Conservation (phyloP, 805 yeast species). For the Candida boleticola region DNA sequence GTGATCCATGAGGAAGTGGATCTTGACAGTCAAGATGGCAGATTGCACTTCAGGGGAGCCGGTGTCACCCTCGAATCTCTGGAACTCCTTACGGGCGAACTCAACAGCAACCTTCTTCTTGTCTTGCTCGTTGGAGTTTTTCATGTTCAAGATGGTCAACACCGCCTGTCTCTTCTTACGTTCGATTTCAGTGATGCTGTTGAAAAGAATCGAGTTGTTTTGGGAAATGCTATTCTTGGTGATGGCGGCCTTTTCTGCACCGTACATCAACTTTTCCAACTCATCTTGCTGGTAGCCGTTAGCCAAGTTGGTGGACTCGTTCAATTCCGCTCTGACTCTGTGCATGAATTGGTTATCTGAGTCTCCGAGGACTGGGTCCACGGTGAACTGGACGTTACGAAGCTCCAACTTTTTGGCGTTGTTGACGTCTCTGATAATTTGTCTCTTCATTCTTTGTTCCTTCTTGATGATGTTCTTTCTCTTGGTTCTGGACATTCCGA, state of each 20-base stretch:
- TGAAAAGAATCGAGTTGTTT: conserved; percentile 28
- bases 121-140: conserved; percentile 64
- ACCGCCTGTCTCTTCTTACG: conserved; percentile 66
- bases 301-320: conserved; percentile 64
- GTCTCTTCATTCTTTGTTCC: conserved; percentile 40
- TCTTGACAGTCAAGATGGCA: conserved; percentile 79
- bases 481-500: conserved; percentile 12
- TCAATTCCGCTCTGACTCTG: conserved; percentile 63
- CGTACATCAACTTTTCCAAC: conserved; percentile 72
- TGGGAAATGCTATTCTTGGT: conserved; percentile 24
- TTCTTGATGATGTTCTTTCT: conserved; percentile 34
- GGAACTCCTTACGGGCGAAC: conserved; percentile 77
- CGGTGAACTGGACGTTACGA: conserved; percentile 30
- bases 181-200: conserved; percentile 31
- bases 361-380: conserved; percentile 86
- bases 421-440: conserved; percentile 38
- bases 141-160: conserved; percentile 67
- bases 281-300: conserved; percentile 59
- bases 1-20: conserved; percentile 75
- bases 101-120: conserved; percentile 54
- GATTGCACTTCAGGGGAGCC: conserved; percentile 97
- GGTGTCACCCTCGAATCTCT: conserved; percentile 83
- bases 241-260: conserved; percentile 66
- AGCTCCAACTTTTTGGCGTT: conserved; percentile 39
- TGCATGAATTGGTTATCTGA: conserved; percentile 62